Evolutionary conservation across 495 filamentous ascomycete species (phyloP).

Genomic region (Hypoxylon intermedium): DNA sequence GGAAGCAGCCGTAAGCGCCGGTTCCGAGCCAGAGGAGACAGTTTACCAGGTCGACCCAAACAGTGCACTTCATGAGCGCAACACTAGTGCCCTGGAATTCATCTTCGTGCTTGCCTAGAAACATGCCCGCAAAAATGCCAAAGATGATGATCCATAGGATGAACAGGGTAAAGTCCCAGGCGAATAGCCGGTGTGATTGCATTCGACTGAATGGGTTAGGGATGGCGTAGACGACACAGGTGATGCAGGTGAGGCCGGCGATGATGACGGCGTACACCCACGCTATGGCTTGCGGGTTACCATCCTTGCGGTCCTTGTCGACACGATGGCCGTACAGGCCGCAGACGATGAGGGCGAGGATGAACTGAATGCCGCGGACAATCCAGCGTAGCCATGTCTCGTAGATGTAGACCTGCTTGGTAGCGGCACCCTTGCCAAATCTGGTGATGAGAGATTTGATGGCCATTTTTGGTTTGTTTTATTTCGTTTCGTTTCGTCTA

Average conservation of each 20-base stretch:
- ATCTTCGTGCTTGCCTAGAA: conserved; percentile 63
- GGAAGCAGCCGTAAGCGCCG: conserved; percentile 44
- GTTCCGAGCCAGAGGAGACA: conserved; percentile 68
- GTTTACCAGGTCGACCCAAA: conserved; percentile 74
- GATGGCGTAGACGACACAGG: conserved; percentile 42
- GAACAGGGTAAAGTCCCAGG: conserved; percentile 45
- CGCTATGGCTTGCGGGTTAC: conserved; percentile 31
- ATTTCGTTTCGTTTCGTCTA: not conserved
- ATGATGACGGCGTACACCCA: conserved; percentile 46
- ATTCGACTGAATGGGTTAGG: conserved; percentile 39
- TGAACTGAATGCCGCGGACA: conserved; percentile 43
- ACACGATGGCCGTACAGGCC: conserved; percentile 46
- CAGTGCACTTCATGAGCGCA: conserved; percentile 70
- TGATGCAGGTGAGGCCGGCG: conserved; percentile 25
- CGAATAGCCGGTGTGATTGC: conserved; percentile 39
- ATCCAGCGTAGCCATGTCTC: conserved; percentile 43
- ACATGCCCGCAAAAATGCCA: conserved; percentile 73
- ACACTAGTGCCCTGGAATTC: conserved; percentile 52
- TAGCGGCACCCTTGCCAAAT: conserved; percentile 43
- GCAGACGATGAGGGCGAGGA: conserved; percentile 44
- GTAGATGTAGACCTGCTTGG: conserved; percentile 43
- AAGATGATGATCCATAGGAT: conserved; percentile 72
- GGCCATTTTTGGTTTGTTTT: conserved; percentile 24
- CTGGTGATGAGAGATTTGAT: conserved; percentile 34
- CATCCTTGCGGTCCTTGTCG: conserved; percentile 32